A percentile compares a stretch with the other conserved stretches of the same genome.
Evolutionary conservation across 495 filamentous ascomycete genomes (phyloP).

Genomic region (Rhizodiscina lignyota): DNA sequence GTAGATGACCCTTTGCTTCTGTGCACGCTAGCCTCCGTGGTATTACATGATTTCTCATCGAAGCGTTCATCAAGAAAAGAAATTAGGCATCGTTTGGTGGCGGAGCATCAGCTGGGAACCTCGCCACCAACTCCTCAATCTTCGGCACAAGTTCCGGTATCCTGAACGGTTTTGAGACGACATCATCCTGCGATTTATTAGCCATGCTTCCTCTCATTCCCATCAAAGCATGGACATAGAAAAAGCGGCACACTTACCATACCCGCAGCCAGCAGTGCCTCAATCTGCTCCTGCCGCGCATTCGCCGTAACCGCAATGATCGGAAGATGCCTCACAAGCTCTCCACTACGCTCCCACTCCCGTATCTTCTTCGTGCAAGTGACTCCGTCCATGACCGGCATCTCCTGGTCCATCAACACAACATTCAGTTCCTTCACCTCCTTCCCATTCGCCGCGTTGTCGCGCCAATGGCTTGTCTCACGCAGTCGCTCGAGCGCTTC

Average conservation of each 20-base stretch:
- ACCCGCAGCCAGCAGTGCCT: constrained; percentile 45
- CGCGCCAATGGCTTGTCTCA: constrained; percentile 17
- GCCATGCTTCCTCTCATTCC: background rate
- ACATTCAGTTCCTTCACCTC: constrained; percentile 31
- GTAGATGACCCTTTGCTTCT: too few relatives aligned
- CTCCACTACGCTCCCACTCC: constrained; percentile 33
- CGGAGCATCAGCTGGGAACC: too few relatives aligned
- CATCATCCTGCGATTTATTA: constrained; percentile 41
- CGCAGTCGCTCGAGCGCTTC: constrained; percentile 50
- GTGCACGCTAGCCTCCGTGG: too few relatives aligned
- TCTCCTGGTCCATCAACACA: constrained; percentile 70
- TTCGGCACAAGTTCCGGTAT: constrained; percentile 54
- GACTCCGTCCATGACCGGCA: constrained; percentile 69
- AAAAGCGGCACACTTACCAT: constrained; percentile 33
- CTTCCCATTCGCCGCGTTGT: constrained; percentile 42
- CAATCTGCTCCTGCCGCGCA: constrained; percentile 48
- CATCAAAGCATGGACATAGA: background rate
- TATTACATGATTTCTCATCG: too few relatives aligned
- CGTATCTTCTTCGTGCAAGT: constrained; percentile 51
- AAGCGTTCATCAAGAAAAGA: too few relatives aligned
- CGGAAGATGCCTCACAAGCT: constrained; percentile 38
- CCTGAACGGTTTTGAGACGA: constrained; percentile 68
- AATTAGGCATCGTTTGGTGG: too few relatives aligned
- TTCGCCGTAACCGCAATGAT: constrained; percentile 70
- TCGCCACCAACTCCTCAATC: constrained; percentile 28